phyloP scores from a whole-genome alignment of 73 alveolate species.

The Paramecium biaurelia region DNA sequence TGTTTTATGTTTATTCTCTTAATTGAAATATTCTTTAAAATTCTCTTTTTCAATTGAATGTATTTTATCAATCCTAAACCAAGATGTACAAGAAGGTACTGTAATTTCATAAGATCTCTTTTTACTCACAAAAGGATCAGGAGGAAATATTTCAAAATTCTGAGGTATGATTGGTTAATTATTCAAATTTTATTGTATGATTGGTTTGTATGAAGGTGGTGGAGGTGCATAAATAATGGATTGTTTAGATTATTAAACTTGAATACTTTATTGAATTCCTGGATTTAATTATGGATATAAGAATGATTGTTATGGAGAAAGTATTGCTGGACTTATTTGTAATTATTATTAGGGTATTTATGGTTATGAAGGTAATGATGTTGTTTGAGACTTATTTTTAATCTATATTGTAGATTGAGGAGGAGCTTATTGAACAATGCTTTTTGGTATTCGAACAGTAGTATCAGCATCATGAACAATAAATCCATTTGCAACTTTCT shows the following conservation, averaged over 20 bases:
- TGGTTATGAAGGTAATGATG: neutral
- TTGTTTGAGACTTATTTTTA: neutral
- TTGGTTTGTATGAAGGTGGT: neutral
- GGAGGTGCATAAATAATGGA: neutral
- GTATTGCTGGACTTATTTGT: neutral
- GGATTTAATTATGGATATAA: neutral
- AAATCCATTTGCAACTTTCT: conserved; percentile 1
- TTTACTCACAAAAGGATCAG: neutral
- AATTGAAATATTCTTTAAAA: conserved; percentile 94
- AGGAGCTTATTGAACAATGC: neutral
- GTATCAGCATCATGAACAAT: neutral
- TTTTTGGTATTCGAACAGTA: conserved; percentile 4
- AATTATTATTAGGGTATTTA: neutral
- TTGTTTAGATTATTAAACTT: neutral
- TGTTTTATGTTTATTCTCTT: conserved; percentile 92
- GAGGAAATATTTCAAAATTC: neutral
- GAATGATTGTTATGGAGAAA: neutral
- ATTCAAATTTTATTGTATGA: neutral
- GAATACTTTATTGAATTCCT: neutral
- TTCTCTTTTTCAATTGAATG: conserved; percentile 91
- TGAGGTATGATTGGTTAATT: neutral
- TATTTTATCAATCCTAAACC: conserved; percentile 93
- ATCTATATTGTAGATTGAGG: neutral
- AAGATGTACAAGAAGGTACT: conserved; percentile 83
- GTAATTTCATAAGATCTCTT: neutral